Evolutionary conservation across 2,329 filamentous ascomycete genomes (phyloP).

Genomic region (Fusarium sp.): DNA sequence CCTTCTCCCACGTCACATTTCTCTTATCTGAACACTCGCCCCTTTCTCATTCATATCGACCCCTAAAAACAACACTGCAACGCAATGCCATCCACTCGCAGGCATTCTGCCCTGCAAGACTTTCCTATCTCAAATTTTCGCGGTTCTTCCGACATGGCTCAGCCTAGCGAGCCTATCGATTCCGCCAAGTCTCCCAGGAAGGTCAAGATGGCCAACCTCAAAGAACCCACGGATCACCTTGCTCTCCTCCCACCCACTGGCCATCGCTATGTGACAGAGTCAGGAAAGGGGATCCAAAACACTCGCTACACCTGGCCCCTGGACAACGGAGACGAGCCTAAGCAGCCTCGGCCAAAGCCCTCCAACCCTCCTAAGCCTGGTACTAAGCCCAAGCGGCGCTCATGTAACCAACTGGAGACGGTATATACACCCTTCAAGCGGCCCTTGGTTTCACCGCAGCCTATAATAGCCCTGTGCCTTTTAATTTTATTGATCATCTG

Average conservation of each 20-base stretch:
- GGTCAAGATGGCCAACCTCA: constrained; percentile 24
- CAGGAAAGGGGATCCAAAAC: constrained; percentile 21
- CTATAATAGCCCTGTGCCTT: constrained; percentile 1
- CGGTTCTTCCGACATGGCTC: constrained; percentile 12
- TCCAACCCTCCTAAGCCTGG: constrained; percentile 11
- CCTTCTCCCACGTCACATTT: constrained; percentile 10
- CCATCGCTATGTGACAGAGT: constrained; percentile 31
- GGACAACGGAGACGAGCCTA: constrained; percentile 5
- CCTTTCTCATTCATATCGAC: background rate
- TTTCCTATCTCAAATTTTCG: constrained; percentile 25
- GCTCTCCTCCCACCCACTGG: constrained; percentile 10
- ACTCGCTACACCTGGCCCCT: constrained; percentile 32
- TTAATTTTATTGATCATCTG: background rate
- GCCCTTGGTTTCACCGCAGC: background rate
- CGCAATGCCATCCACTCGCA: constrained; percentile 19
- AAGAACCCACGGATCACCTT: constrained; percentile 31
- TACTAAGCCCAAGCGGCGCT: constrained; percentile 30
- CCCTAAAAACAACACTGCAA: constrained; percentile 3
- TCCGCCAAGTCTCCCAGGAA: constrained; percentile 4
- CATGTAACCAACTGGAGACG: constrained; percentile 25
- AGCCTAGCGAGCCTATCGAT: constrained; percentile 4
- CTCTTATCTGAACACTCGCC: background rate
- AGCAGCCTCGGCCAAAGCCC: constrained; percentile 26
- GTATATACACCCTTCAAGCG: constrained; percentile 29
- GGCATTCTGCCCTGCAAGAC: constrained; percentile 9